Evolutionary conservation across 2,329 filamentous ascomycete genomes (phyloP).

Genomic region (Aspergillus brunneoviolaceus): DNA sequence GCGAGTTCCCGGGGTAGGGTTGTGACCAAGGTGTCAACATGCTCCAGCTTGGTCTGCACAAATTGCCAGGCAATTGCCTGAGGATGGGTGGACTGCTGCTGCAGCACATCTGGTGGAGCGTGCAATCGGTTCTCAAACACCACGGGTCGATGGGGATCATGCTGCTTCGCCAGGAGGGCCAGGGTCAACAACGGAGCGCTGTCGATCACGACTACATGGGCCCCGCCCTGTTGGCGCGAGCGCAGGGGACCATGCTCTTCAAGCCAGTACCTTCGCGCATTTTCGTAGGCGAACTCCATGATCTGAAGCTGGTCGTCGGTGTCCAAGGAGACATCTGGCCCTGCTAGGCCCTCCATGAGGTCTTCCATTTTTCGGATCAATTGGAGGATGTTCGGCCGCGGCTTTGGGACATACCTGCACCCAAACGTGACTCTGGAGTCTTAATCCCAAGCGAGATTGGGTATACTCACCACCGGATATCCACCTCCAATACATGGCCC

Average conservation of each 20-base stretch:
- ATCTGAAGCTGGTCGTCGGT: conserved; percentile 60
- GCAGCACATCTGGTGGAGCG: conserved; percentile 68
- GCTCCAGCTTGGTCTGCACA: conserved; percentile 67
- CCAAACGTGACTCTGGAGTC: background rate
- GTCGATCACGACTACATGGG: conserved; percentile 72
- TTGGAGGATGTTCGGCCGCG: conserved; percentile 71
- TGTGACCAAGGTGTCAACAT: conserved; percentile 75
- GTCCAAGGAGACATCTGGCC: conserved; percentile 60
- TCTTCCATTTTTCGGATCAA: conserved; percentile 84
- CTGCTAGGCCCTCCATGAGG: conserved; percentile 73
- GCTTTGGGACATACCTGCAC: conserved; percentile 66
- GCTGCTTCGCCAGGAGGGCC: conserved; percentile 68
- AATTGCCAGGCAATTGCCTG: conserved; percentile 72
- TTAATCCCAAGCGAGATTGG: background rate
- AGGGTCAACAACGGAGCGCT: conserved; percentile 77
- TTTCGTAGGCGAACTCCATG: conserved; percentile 67
- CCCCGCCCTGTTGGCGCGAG: conserved; percentile 64
- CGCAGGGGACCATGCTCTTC: conserved; percentile 64
- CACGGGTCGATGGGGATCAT: conserved; percentile 69
- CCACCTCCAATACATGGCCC: conserved; percentile 61
- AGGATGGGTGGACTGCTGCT: conserved; percentile 56
- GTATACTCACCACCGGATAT: conserved; percentile 65
- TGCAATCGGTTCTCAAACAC: conserved; percentile 79
- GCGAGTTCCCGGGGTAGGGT: conserved; percentile 74
- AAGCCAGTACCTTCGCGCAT: conserved; percentile 71